Conservation (phyloP, 2,329 filamentous ascomycete species). For the Penicillium sp. region DNA sequence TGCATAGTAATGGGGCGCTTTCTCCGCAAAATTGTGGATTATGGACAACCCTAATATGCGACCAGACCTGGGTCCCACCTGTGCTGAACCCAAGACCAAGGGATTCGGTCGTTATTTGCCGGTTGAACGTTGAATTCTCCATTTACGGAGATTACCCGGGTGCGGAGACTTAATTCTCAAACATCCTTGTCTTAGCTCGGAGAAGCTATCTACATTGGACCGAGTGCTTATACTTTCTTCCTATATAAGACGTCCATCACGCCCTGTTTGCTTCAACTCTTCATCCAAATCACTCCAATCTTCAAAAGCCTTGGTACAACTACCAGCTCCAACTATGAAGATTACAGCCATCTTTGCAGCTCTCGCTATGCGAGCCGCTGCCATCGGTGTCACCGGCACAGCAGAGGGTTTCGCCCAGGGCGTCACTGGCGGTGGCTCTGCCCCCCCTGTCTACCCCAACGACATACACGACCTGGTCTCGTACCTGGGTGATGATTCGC, state of each 20-base stretch:
- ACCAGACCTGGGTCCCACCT: background rate
- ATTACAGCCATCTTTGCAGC: constrained; percentile 17
- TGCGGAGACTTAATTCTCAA: background rate
- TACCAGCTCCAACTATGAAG: constrained; percentile 14
- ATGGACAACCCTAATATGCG: background rate
- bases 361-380: constrained; percentile 20
- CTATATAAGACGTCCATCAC: background rate
- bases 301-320: background rate
- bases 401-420: constrained; percentile 53
- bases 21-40: constrained; percentile 10
- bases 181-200: background rate
- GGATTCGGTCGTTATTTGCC: background rate
- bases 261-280: background rate
- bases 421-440: constrained; percentile 60
- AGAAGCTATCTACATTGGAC: background rate
- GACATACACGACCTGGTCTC: constrained; percentile 56
- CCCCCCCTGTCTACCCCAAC: constrained; percentile 53
- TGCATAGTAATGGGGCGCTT: background rate
- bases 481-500: constrained; percentile 54
- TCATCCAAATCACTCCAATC: constrained; percentile 2
- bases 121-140: background rate
- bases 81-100: background rate
- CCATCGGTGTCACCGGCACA: constrained; percentile 29
- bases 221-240: background rate
- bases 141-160: background rate